Evolutionary conservation across 1,139 yeast species (phyloP), one percentile per base, ranked within the genome.

Genomic region (Magnusiomyces starmeri): DNA sequence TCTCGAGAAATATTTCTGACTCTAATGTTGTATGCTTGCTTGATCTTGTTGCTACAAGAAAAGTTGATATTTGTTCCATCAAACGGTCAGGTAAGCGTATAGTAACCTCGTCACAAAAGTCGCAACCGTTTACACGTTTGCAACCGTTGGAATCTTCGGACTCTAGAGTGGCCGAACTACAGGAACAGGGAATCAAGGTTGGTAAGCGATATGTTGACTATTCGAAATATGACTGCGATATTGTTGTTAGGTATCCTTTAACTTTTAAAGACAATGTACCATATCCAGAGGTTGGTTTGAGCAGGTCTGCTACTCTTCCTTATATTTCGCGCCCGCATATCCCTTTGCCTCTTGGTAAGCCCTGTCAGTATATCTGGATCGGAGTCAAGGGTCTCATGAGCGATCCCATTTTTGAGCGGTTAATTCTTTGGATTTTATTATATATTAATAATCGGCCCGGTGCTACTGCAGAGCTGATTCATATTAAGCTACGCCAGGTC

Each of bases 281-380:
- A 42, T 21, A 32, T 4, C 20, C 39, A 34, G 40, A 52, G 39
- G 18, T 51, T 24, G 12, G 43, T 35, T 25, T 46, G 25, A 9
- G 48, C 37, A 18, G 22, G 51, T 1, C 53, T 52, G n/a, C 54
- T 50, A 42, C 46, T 4, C 25, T 42, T 8, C 18, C 34, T 14
- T 35, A 27, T 22, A 39, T 54, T n/a, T 46, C 27, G 1, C 52
- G 64, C 16, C 59, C 58, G 1, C 34, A 55, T 3, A 52, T 57
- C 10, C 56, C 62, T 1, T 44, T 56, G 3, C 77, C 84, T 1
- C 85, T 90, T 0, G 64, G 74, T 2, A 84, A 82, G 27, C 81
- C 92, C 1, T 82, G 88, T 54, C 77, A 85, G 1, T 78, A 78
- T 49, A 67, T 85, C 10, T 88, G 96, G 96, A 72, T 85, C 9